phyloP scores from a whole-genome alignment of 768 basidiomycete species.

The Kondoa subrosea region DNA sequence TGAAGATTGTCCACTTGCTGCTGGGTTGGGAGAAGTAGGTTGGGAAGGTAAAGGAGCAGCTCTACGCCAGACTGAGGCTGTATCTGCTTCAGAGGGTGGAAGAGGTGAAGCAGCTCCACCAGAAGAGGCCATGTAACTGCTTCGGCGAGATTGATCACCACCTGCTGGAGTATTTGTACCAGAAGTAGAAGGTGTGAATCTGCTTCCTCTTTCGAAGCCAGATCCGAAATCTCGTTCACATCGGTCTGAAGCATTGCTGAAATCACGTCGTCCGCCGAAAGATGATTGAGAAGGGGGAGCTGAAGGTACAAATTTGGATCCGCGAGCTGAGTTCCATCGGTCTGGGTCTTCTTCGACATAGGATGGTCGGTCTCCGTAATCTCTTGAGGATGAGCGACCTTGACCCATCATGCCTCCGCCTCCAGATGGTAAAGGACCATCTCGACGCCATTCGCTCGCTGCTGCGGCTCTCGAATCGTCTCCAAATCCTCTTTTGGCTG shows the following conservation, averaged over 20 bases:
- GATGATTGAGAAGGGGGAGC: constrained; percentile 12
- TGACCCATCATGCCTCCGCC: constrained; percentile 7
- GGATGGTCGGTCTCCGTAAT: constrained; percentile 18
- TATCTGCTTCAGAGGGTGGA: constrained; percentile 20
- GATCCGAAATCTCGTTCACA: constrained; percentile 19
- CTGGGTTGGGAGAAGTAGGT: constrained; percentile 36
- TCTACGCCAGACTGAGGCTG: constrained; percentile 7
- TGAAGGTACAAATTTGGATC: constrained; percentile 32
- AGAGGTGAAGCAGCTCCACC: constrained; percentile 20
- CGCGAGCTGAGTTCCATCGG: constrained; percentile 32
- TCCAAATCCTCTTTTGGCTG: constrained; percentile 52
- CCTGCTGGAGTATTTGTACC: neutral
- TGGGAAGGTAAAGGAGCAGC: constrained; percentile 16
- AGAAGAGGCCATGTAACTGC: constrained; percentile 13
- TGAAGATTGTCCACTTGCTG: too few species aligned
- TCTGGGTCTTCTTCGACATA: constrained; percentile 30
- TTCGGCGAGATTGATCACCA: constrained; percentile 8
- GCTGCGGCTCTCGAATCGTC: constrained; percentile 30
- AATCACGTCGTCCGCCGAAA: constrained; percentile 5
- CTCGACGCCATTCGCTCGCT: constrained; percentile 36
- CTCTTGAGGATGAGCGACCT: constrained; percentile 25
- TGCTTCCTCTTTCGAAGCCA: constrained; percentile 24
- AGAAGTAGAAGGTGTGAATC: constrained; percentile 22
- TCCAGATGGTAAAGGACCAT: constrained; percentile 18
- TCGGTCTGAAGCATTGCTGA: constrained; percentile 5